Conservation (phyloP, 495 filamentous ascomycete genomes). For the Xylaria castorea region DNA sequence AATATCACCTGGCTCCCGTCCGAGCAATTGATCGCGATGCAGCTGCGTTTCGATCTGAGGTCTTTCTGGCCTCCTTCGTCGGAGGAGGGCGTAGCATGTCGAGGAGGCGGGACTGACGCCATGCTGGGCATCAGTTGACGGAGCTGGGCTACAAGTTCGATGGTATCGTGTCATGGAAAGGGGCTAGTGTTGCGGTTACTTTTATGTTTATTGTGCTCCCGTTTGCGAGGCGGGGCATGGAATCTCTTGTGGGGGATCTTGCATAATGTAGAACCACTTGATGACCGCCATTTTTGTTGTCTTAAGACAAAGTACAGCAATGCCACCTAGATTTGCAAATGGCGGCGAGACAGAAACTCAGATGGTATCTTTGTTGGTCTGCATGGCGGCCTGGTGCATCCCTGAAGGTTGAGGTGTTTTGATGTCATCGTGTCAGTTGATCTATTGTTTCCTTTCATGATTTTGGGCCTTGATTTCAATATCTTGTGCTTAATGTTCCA, state of each 20-base stretch:
- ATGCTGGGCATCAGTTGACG: not conserved
- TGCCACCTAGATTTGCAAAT: not conserved
- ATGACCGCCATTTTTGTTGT: not conserved
- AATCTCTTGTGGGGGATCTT: not conserved
- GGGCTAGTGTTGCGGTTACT: not conserved
- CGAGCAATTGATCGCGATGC: constrained; percentile 19
- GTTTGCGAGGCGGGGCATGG: not conserved
- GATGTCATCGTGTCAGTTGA: not conserved
- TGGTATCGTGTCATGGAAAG: not conserved
- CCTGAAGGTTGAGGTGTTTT: not conserved
- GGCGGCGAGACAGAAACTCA: constrained; percentile 23
- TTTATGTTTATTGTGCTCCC: constrained; percentile 2
- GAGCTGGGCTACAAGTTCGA: not conserved
- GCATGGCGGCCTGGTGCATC: not conserved
- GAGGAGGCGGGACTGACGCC: not conserved
- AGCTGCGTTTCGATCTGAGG: constrained; percentile 10
- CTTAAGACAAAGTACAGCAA: constrained; percentile 23
- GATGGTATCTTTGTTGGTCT: not conserved
- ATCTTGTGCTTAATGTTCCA: not conserved
- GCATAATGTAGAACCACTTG: constrained; percentile 5
- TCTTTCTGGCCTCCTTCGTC: not conserved
- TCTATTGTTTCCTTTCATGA: not conserved
- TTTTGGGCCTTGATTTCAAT: not conserved
- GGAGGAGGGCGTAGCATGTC: not conserved
- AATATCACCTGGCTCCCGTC: constrained; percentile 23